These are phyloP conservation scores for Cotoneaster glaucophyllus DNA, from an alignment of 306 rosid genomes.

Conservation along the genomic window DNA sequence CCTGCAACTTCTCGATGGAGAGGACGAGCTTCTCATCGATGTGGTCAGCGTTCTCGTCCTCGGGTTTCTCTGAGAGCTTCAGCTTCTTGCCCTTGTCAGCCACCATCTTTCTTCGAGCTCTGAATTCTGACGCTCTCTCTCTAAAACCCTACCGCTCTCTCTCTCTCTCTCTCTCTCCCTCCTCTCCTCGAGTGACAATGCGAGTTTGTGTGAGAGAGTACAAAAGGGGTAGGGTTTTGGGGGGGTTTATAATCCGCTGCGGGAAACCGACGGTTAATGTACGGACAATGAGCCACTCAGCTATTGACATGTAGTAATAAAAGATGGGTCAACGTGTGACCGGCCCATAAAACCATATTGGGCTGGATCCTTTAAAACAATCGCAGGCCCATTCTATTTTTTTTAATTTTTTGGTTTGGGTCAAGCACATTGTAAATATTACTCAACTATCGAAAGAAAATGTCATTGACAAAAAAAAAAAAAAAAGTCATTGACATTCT, in stretches of 20 bases:
- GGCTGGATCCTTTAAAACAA: not conserved
- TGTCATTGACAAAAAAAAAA: too few species aligned
- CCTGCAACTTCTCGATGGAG: conserved; percentile 80
- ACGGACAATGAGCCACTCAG: not conserved
- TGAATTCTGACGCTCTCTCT: not conserved
- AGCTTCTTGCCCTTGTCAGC: conserved; percentile 63
- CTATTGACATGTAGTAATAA: not conserved
- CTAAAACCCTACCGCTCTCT: conserved; percentile 57
- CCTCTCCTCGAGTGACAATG: not conserved
- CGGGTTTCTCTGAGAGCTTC: conserved; percentile 42
- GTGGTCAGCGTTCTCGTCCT: conserved; percentile 41
- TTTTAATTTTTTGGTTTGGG: not conserved
- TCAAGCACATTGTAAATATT: not conserved
- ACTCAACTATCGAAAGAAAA: too few species aligned
- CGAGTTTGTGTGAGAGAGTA: not conserved
- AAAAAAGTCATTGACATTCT: too few species aligned
- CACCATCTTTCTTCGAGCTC: conserved; percentile 38
- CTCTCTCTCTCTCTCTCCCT: not conserved
- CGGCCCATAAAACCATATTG: not conserved
- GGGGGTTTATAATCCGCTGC: conserved; percentile 26
- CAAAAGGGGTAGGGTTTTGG: conserved; percentile 54
- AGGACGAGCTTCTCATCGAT: conserved; percentile 69
- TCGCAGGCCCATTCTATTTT: not conserved
- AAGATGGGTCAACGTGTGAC: not conserved
- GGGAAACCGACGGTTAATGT: not conserved